Conservation (phyloP, 495 filamentous ascomycete species). For the Elaphomyces granulatus region DNA sequence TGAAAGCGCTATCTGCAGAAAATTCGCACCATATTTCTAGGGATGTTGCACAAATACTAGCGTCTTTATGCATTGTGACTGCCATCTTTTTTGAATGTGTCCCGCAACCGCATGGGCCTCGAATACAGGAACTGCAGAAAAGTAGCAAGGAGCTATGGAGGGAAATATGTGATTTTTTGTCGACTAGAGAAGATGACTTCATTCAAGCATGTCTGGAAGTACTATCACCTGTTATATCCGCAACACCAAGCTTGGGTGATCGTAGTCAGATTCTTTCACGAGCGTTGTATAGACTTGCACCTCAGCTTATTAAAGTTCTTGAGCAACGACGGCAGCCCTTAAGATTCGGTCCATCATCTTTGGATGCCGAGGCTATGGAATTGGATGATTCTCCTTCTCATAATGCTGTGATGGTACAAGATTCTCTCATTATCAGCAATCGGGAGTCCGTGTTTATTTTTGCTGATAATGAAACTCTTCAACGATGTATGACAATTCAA, state of each 20-base stretch:
- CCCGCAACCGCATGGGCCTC: conserved; percentile 16
- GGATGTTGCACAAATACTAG: conserved; percentile 33
- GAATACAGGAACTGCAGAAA: conserved; percentile 17
- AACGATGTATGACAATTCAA: conserved; percentile 24
- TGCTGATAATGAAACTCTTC: conserved; percentile 20
- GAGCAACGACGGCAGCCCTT: conserved; percentile 24
- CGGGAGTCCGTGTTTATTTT: conserved; percentile 17
- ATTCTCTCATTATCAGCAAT: conserved; percentile 19
- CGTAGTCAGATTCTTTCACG: conserved; percentile 7
- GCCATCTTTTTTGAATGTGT: conserved; percentile 23
- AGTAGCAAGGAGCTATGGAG: conserved; percentile 23
- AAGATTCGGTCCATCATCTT: conserved; percentile 7
- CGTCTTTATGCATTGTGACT: conserved; percentile 28
- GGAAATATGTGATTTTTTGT: conserved; percentile 22
- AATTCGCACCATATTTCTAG: conserved; percentile 31
- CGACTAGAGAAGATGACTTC: conserved; percentile 14
- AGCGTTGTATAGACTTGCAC: conserved; percentile 15
- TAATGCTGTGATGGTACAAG: conserved; percentile 23
- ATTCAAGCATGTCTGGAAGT: conserved; percentile 23
- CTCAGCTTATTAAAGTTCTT: conserved; percentile 25
- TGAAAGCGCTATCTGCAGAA: conserved; percentile 25
- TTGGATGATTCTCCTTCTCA: conserved; percentile 58
- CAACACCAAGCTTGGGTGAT: conserved; percentile 9
- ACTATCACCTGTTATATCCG: conserved; percentile 20
- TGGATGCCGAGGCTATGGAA: conserved; percentile 53